Evolutionary conservation across 305 asterid species (phyloP), one percentile per base, ranked within the genome.

Genomic region (Striga hermonthica): DNA sequence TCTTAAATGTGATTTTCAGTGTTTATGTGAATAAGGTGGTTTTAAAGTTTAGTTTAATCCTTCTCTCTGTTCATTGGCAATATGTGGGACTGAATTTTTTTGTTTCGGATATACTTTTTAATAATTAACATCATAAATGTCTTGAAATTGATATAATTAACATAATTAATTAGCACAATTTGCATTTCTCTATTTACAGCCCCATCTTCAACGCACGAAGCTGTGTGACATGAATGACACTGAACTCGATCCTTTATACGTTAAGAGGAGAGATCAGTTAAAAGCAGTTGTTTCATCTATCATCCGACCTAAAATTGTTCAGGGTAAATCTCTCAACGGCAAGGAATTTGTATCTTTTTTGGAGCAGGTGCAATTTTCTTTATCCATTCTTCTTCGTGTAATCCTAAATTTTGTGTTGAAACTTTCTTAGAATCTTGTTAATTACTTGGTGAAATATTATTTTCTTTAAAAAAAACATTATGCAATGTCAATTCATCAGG

Each of bases 261-360:
- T 94, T 60, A 76, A 82, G 80, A 94, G 72, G 88, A 79, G 99
- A 81, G 95, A 90, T 28, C 77, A 78, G 76, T 79, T 94, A 79
- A 94, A 88, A 82, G 72, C 76, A 69, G 76, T 94, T 66, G 95
- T 94, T 71, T 79, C 96, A 49, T 91, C 97, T 14, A 76, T 88
- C 60, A 83, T 90, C 61, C 94, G 80, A 61, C 99, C 99, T 56
- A 94, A 90, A 90, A 87, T 94, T 81, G 99, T 94, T 65, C 97
- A 94, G 87, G 97, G 99, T 28, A 94, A 90, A 87, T 56, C 85
- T 68, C 91, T 94, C 76, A 86, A 79, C 0, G 99, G 99, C 58
- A 90, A 88, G 85, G 95, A 90, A 75, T 94, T 94, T 31, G 96
- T 94, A 64, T 71, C 95, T 60, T 94, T 94, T 71, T 70, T 94